phyloP scores from a whole-genome alignment of 805 yeast genomes.

The Ascoidea tarda region DNA sequence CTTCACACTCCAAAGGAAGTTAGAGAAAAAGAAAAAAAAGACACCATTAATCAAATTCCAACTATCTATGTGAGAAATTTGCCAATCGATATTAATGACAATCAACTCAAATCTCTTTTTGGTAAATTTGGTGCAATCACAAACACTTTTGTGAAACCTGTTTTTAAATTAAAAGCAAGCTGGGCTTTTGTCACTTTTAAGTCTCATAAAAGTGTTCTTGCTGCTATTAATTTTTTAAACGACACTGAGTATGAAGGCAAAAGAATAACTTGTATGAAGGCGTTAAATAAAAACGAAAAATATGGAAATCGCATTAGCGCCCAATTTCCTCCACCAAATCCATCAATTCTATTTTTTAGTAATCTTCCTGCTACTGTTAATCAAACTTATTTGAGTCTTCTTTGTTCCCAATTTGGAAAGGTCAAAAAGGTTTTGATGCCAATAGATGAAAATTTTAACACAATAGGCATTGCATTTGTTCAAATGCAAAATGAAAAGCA shows the following conservation, averaged over 20 bases:
- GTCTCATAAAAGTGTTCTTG: conserved; percentile 19
- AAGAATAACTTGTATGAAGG: conserved; percentile 17
- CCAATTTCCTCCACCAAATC: neutral
- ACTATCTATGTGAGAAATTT: conserved; percentile 21
- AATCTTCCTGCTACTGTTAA: conserved; percentile 3
- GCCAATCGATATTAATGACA: conserved; percentile 17
- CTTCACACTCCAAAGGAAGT: conserved; percentile 21
- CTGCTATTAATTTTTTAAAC: conserved; percentile 21
- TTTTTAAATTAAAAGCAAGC: conserved; percentile 13
- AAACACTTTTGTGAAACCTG: conserved; percentile 20
- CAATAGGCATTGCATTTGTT: conserved; percentile 1
- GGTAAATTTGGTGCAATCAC: conserved; percentile 19
- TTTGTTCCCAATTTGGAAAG: conserved; percentile 5
- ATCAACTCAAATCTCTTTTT: conserved; percentile 15
- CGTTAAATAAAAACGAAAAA: conserved; percentile 14
- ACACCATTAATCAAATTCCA: conserved; percentile 4
- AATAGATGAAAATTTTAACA: neutral
- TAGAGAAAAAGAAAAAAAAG: conserved; percentile 2
- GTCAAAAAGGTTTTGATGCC: conserved; percentile 4
- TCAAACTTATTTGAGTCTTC: conserved; percentile 1
- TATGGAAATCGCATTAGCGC: conserved; percentile 5
- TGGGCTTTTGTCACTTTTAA: conserved; percentile 30
- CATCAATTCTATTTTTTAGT: conserved; percentile 1
- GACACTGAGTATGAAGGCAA: conserved; percentile 16
- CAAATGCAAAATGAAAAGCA: conserved; percentile 3